These are phyloP conservation scores for Plenodomus lindquistii DNA, from an alignment of 2,329 filamentous ascomycete genomes.

Conservation along the genomic window DNA sequence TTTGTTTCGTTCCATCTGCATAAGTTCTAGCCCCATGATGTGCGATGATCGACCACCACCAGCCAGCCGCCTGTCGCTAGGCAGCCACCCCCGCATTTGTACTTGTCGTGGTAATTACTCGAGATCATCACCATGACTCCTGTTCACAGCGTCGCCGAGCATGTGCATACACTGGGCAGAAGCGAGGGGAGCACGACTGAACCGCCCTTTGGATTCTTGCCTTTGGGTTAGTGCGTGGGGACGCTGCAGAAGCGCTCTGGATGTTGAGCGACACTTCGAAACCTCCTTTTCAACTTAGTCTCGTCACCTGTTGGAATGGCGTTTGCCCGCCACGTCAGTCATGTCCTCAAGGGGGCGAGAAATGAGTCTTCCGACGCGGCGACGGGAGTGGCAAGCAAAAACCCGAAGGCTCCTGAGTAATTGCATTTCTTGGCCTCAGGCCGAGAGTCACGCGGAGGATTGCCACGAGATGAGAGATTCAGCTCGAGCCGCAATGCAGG, in stretches of 20 bases:
- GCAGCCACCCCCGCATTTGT: background rate
- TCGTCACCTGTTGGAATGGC: background rate
- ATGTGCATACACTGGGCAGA: background rate
- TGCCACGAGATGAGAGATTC: conserved; percentile 15
- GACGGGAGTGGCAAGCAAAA: conserved; percentile 5
- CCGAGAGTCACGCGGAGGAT: conserved; percentile 12
- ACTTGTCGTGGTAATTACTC: background rate
- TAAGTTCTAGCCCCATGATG: background rate
- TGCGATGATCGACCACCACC: background rate
- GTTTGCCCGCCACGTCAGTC: conserved; percentile 1
- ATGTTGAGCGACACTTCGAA: conserved; percentile 8
- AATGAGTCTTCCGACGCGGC: conserved; percentile 4
- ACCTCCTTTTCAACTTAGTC: background rate
- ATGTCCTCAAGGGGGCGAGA: conserved; percentile 4
- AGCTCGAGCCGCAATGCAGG: conserved; percentile 6
- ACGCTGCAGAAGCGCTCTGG: background rate
- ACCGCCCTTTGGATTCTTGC: conserved; percentile 1
- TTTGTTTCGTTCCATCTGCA: background rate
- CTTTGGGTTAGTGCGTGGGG: background rate
- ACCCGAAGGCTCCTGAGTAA: background rate
- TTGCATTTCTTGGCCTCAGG: conserved; percentile 18
- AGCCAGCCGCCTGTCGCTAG: background rate
- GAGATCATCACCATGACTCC: background rate
- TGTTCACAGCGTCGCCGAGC: background rate
- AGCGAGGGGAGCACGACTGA: conserved; percentile 10